These are phyloP conservation scores for Claviceps sp. DNA, from an alignment of 2,329 filamentous ascomycete genomes.

Conservation along the genomic window DNA sequence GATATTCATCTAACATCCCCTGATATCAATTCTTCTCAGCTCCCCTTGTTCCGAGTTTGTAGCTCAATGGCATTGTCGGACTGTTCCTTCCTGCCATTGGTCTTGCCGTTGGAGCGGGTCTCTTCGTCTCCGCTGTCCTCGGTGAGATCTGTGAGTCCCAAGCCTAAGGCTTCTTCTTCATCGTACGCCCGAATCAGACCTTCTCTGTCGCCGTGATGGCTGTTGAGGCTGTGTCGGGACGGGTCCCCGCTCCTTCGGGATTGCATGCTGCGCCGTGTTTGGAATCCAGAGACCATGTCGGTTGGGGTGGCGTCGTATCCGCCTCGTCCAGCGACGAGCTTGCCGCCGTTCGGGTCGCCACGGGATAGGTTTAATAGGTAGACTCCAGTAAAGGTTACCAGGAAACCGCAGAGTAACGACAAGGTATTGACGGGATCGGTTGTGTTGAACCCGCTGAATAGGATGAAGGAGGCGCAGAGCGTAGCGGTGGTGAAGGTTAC, in stretches of 20 bases:
- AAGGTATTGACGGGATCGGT: conserved; percentile 83
- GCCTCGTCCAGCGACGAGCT: conserved; percentile 45
- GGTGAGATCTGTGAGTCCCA: conserved; percentile 66
- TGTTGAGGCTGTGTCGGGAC: conserved; percentile 48
- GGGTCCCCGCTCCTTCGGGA: conserved; percentile 60
- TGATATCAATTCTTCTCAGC: conserved; percentile 20
- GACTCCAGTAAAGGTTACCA: conserved; percentile 88
- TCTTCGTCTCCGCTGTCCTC: conserved; percentile 62
- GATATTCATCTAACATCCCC: conserved; percentile 11
- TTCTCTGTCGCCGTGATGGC: conserved; percentile 56
- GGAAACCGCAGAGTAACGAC: conserved; percentile 81
- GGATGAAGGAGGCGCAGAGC: conserved; percentile 85
- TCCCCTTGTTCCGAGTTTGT: conserved; percentile 33
- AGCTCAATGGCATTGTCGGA: conserved; percentile 34
- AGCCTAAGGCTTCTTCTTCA: conserved; percentile 59
- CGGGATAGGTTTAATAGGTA: conserved; percentile 95
- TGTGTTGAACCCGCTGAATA: conserved; percentile 94
- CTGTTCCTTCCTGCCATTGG: conserved; percentile 29
- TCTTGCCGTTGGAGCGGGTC: conserved; percentile 23
- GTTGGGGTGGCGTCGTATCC: conserved; percentile 73
- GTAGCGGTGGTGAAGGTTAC: conserved; percentile 95
- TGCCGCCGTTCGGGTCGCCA: conserved; percentile 70
- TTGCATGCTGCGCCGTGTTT: conserved; percentile 91
- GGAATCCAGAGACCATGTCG: conserved; percentile 77
- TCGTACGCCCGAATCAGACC: conserved; percentile 84